Evolutionary conservation across 2,329 filamentous ascomycete genomes (phyloP).

Genomic region (Aspergillus carbonarius): DNA sequence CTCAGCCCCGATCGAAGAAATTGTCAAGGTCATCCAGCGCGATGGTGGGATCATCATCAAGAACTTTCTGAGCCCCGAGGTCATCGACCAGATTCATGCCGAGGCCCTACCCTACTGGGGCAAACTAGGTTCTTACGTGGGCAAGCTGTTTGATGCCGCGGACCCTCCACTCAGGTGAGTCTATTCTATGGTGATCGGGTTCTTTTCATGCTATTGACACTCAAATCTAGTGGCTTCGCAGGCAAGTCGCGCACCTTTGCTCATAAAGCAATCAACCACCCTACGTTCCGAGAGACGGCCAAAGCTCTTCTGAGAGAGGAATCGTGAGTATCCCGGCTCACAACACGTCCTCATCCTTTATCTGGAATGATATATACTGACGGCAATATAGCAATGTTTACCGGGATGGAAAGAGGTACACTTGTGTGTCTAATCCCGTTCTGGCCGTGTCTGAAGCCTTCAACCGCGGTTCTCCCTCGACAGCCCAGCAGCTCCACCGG

Average conservation of each 20-base stretch:
- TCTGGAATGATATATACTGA: no score
- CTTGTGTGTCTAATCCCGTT: neutral
- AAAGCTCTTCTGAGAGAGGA: neutral
- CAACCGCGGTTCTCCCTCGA: neutral
- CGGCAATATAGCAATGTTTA: neutral
- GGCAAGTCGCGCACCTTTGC: neutral
- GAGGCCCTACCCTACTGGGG: neutral
- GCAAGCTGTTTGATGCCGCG: neutral
- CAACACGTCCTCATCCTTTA: no score
- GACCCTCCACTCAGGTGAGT: neutral
- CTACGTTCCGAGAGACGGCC: neutral
- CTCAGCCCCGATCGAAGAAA: neutral
- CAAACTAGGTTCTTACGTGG: neutral
- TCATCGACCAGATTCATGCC: neutral
- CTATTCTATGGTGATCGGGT: no score
- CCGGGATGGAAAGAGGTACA: neutral
- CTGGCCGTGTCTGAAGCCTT: constrained; percentile 1
- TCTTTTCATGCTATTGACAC: no score
- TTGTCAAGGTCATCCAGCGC: neutral
- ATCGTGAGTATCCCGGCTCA: neutral
- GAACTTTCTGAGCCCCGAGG: neutral
- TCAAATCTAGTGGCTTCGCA: neutral
- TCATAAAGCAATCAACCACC: neutral
- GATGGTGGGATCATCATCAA: constrained; percentile 2
- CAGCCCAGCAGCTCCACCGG: neutral